These are phyloP conservation scores for Pyrenophora graminea DNA, from an alignment of 2,329 filamentous ascomycete genomes.

Conservation along the genomic window DNA sequence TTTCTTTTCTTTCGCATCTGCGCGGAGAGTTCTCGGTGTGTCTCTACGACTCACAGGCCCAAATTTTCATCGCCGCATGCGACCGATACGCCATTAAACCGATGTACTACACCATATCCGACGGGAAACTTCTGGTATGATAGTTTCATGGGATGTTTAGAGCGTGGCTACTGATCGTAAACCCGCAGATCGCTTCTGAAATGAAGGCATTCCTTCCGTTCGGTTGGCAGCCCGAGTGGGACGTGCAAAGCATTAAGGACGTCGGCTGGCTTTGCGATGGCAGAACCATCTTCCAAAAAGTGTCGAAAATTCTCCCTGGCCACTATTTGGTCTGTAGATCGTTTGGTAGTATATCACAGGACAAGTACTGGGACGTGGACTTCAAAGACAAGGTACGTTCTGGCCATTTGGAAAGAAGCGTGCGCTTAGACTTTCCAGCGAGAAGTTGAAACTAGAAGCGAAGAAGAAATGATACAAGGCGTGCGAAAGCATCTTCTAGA, in stretches of 20 bases:
- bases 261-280: conserved; percentile 52
- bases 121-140: conserved; percentile 47
- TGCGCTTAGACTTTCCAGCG: conserved; percentile 4
- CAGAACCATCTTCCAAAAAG: conserved; percentile 57
- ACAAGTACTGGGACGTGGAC: conserved; percentile 59
- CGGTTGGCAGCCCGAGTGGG: conserved; percentile 60
- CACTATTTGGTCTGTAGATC: conserved; percentile 32
- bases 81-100: conserved; percentile 64
- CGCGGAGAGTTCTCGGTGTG: conserved; percentile 61
- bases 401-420: too few species aligned
- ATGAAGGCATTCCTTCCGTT: conserved; percentile 59
- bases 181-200: conserved; percentile 42
- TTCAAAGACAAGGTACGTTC: conserved; percentile 56
- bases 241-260: conserved; percentile 53
- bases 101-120: conserved; percentile 55
- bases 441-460: conserved; percentile 49
- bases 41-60: conserved; percentile 53
- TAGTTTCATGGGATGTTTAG: neutral
- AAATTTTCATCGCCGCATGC: conserved; percentile 52
- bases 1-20: conserved; percentile 53
- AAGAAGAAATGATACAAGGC: conserved; percentile 57
- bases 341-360: conserved; percentile 46
- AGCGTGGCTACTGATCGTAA: neutral
- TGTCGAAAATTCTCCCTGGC: conserved; percentile 44
- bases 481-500: conserved; percentile 58